Base-by-base conservation (phyloP, 495 filamentous ascomycete genomes). In the Penicillium robsamsonii region DNA sequence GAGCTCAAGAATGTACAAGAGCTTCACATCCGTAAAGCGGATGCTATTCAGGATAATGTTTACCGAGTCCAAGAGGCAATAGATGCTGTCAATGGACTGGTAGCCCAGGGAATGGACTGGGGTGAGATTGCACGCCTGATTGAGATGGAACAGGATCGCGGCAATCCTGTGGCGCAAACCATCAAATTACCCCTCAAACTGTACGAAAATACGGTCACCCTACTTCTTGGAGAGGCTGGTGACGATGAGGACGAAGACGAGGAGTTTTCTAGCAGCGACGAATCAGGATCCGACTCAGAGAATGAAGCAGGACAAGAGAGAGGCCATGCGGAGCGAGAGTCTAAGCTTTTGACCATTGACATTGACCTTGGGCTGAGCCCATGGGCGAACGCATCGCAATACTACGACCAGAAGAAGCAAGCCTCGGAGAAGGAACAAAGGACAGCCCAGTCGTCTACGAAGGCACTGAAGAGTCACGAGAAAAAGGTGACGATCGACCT, bases 81-180 rank as follows among this genome's bases (percentile, higher is more conserved):
- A 70, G 87, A 88, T 59, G 91, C 92, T 5, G 84, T 98, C 17
- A 97, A 96, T 64, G 89, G 88, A 0, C 74, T 98, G 15, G 81
- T 97, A 37, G 83, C 83, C 8, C 91, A 97, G 64, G 92, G 91
- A 7, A 96, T 97, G 93, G 94, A 97, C 61, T 98, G 94, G 94
- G 84, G 87, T 10, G 88, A 96, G 52, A 89, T 97, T 64, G 91
- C 85, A 9, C 86, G 85, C 27, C 76, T 98, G 59, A 87, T 98
- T 44, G 90, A 96, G 63, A 80, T 88, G 63, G 92, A 97, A 67
- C 87, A 95, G 63, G 80, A 74, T 50, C 78, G 85, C 53, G 78
- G 86, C 13, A 98, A 98, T 61, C 84, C 89, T 0, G 91, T 97
- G 18, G 94, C 94, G 7, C 79, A 87, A 59, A 86, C 90, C 18